Evolutionary conservation across 305 asterid genomes (phyloP), one percentile per base, ranked within the genome.

Genomic region (Coffea humblotiana): DNA sequence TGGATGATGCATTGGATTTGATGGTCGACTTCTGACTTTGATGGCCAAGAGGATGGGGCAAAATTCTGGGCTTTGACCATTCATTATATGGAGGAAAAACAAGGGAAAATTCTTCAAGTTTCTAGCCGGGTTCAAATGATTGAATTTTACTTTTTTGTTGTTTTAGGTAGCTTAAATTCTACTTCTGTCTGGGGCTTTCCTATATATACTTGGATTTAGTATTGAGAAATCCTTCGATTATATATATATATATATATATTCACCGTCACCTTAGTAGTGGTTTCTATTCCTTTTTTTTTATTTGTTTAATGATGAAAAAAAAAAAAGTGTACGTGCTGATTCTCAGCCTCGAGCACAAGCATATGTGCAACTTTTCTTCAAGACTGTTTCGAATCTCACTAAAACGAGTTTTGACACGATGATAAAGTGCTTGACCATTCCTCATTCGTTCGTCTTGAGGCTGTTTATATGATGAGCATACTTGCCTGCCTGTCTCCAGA

Each of bases 11-110:
- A 23, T 64, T 49, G 74, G 49, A 23, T 64, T 49, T 68, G 49
- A 49, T 49, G 52, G 37, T 21, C 67, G 48, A 63, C 47, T 79
- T 64, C 47, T 79, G 78, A 61, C 65, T 63, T 72, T n/a, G 21
- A 47, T 6, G 19, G 21, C 60, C 63, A 0, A 49, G 21, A 0
- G 29, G 16, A 11, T 37, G 54, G 80, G 3, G 58, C 0, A 49
- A 51, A 7, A 15, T 51, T 52, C 1, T 14, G 65, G 65, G 47
- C 19, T 73, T 73, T 51, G 65, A 73, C 65, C 16, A 7, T 12
- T 16, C 16, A 2, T 12, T 16, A 15, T 29, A 12, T 27, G 8
- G 0, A 10, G 13, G 58, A n/a, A 71, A 65, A 27, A 29, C 0
- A 29, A n/a, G 5, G 8, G 19, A 5, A 5, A 1, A 6, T 12